Percentiles rank a stretch among this genome's conserved stretches.
Evolutionary conservation across 2,329 filamentous ascomycete genomes (phyloP).

Genomic region (Boeremia lycopersici): DNA sequence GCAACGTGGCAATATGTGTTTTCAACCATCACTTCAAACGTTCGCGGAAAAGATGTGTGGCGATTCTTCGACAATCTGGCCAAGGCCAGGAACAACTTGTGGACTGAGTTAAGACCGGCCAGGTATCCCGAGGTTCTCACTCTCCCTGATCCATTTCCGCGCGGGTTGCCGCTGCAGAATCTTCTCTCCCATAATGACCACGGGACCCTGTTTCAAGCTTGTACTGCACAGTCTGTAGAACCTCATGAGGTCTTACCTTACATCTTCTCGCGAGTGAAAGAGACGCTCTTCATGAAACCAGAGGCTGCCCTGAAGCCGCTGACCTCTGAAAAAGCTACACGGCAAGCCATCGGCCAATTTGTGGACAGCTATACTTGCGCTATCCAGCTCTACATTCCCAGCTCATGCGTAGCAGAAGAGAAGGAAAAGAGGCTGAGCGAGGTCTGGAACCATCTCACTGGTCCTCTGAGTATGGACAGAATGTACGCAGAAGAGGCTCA

Average conservation of each 20-base stretch:
- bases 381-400: constrained; percentile 32
- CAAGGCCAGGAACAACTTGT: constrained; percentile 39
- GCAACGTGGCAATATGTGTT: background rate
- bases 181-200: too few relatives aligned
- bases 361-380: constrained; percentile 43
- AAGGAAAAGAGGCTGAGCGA: constrained; percentile 19
- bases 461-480: constrained; percentile 30
- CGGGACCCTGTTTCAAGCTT: too few relatives aligned
- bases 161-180: constrained; percentile 43
- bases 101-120: constrained; percentile 34
- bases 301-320: constrained; percentile 21
- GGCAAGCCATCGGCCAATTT: constrained; percentile 39
- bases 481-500: constrained; percentile 39
- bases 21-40: background rate
- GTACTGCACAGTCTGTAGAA: background rate
- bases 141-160: constrained; percentile 39
- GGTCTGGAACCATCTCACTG: constrained; percentile 40
- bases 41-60: constrained; percentile 17
- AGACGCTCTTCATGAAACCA: constrained; percentile 28
- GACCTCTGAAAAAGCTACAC: constrained; percentile 30
- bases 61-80: constrained; percentile 47
- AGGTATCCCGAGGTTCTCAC: constrained; percentile 27
- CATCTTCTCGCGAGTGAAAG: constrained; percentile 28
- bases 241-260: constrained; percentile 31
- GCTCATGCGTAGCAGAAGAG: constrained; percentile 11